Evolutionary conservation across 495 filamentous ascomycete genomes (phyloP), one percentile per base, ranked within the genome.

Genomic region (Penicillium coffeae): DNA sequence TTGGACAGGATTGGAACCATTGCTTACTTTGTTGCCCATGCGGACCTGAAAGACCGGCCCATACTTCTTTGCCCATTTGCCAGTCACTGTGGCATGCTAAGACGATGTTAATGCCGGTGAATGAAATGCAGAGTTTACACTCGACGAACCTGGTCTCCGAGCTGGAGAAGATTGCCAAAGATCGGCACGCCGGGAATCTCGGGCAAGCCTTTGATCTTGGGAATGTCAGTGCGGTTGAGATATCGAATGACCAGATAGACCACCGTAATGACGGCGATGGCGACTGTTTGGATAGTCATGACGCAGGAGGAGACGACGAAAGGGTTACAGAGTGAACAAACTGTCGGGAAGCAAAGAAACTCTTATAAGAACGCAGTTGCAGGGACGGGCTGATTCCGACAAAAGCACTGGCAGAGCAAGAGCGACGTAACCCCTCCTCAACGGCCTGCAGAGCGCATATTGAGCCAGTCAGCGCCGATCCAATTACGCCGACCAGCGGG

Each of bases 31-130:
- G 50, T 85, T 86, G 10, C 83, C 83, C 55, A 86, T 74, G 53
- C 81, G 75, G 22, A 84, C 76, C 57, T 87, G 83, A 61, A 85
- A 86, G 6, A 87, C 82, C 0, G 82, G 80, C 0, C 83, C 83
- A 43, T 78, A 85, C 47, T 79, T 80, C 58, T 81, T 74, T 8
- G 75, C 77, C 74, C 80, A 82, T 56, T 71, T 65, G 0, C 62
- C 69, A 1, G 76, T 71, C 3, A 77, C 73, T 6, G 62, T 74
- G 1, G 77, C 80, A 65, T 86, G 80, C 15, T 30, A 30, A 30
- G 25, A 4, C 25, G 4, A 10, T 30, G 25, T 30, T 4, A 30
- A 10, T 10, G 10, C 10, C 10, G 25, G 25, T 5, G 25, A 5
- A 4, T 30, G 25, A 30, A 10, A 30, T 10, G 25, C 10, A 10